Conservation (phyloP, 2,329 filamentous ascomycete species). For the Colletotrichum theobromicola region DNA sequence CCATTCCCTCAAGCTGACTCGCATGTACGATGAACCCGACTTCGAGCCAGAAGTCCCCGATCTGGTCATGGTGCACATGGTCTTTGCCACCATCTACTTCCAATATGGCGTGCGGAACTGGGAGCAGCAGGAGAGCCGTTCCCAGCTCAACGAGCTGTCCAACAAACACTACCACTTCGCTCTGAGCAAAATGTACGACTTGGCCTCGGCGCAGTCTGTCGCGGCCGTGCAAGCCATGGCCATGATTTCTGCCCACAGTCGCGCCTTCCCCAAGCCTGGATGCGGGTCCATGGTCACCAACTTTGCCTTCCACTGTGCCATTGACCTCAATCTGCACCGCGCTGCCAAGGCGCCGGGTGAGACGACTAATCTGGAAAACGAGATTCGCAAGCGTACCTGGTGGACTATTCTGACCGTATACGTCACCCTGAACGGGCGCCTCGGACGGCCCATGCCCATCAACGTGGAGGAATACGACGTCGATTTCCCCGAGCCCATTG, state of each 20-base stretch:
- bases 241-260: slow-evolving; percentile 74
- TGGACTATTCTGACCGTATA: slow-evolving; percentile 74
- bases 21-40: slow-evolving; percentile 72
- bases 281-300: slow-evolving; percentile 73
- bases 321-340: slow-evolving; percentile 79
- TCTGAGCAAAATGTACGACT: slow-evolving; percentile 69
- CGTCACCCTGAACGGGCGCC: slow-evolving; percentile 74
- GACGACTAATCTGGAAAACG: slow-evolving; percentile 66
- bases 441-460: slow-evolving; percentile 79
- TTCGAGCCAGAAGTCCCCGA: slow-evolving; percentile 70
- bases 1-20: slow-evolving; percentile 50
- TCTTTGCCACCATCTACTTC: slow-evolving; percentile 79
- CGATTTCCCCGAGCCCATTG: slow-evolving; percentile 73
- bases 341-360: slow-evolving; percentile 59
- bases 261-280: slow-evolving; percentile 81
- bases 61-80: slow-evolving; percentile 76
- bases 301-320: slow-evolving; percentile 69
- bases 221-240: slow-evolving; percentile 75
- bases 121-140: slow-evolving; percentile 57
- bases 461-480: slow-evolving; percentile 78
- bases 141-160: slow-evolving; percentile 66
- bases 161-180: slow-evolving; percentile 82
- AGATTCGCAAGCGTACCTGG: slow-evolving; percentile 79
- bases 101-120: slow-evolving; percentile 77
- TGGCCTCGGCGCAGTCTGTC: slow-evolving; percentile 66